phyloP scores from a whole-genome alignment of 176 grass and related monocot species.

The Echinochloa phyllopogon region DNA sequence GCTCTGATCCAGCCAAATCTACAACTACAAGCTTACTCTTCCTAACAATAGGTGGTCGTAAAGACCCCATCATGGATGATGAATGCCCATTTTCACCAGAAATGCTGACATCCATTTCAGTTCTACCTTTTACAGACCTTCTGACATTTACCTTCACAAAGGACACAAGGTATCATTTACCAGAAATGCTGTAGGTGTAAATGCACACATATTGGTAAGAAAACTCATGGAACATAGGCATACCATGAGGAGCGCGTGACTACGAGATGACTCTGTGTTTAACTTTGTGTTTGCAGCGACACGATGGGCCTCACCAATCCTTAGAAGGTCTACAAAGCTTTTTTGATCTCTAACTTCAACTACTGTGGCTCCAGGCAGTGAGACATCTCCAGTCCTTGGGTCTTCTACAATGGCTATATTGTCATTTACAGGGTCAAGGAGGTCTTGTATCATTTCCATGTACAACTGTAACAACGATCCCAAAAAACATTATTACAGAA shows the following conservation, averaged over 20 bases:
- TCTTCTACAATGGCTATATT: conserved; percentile 99
- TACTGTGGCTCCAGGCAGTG: conserved; percentile 82
- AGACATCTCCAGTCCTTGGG: conserved; percentile 95
- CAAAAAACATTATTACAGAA: conserved; percentile 26
- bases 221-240: conserved; percentile 39
- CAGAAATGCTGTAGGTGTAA: conserved; percentile 7
- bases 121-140: conserved; percentile 87
- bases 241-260: conserved; percentile 98
- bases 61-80: conserved; percentile 75
- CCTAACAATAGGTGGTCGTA: conserved; percentile 86
- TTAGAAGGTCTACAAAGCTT: conserved; percentile 93
- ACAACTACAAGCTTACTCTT: conserved; percentile 99
- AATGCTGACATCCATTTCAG: conserved; percentile 67
- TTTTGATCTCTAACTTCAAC: conserved; percentile 95
- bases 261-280: conserved; percentile 98
- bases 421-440: conserved; percentile 97
- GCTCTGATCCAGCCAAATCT: conserved; percentile 95
- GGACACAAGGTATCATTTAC: conserved; percentile 20
- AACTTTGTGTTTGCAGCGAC: conserved; percentile 96
- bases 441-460: conserved; percentile 99
- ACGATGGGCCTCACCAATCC: conserved; percentile 93
- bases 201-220: background rate
- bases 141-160: conserved; percentile 86
- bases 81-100: conserved; percentile 86
- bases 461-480: conserved; percentile 68